Evolutionary conservation across 768 basidiomycete genomes (phyloP), one percentile per base, ranked within the genome.

Genomic region (Leccinum ochraceum): DNA sequence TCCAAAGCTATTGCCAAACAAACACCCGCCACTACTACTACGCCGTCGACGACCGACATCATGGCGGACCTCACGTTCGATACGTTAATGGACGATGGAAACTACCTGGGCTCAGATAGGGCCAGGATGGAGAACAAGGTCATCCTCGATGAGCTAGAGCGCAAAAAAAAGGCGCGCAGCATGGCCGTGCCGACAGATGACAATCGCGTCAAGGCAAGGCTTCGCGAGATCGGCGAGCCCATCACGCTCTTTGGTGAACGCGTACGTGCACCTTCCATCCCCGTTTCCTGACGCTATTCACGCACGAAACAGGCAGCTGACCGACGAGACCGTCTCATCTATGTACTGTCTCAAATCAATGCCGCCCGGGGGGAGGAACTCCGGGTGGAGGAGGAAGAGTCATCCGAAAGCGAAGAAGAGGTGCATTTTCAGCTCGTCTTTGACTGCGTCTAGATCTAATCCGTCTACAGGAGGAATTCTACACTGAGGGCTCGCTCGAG

Each of bases 131-230:
- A 92, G 74, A 93, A 94, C 78, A 87, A 90, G 69, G 89, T 89
- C 64, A 86, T 98, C 56, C 81, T 98, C 52, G 92, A 94, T 71
- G 95, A 97, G 75, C 86, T 99, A n/a, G 97, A 99, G 72, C 85
- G 95, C 65, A 97, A 96, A 83, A 97, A 97, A 81, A 90, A 94
- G 69, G 90, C 95, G 13, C 83, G 97, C 64, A 88, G 82, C 61
- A 85, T 98, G 77, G 97, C 95, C 7, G 94, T 98, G 10, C 97
- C 97, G 8, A 99, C 97, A 7, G 96, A 98, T 75, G 97, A 98
- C 75, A 90, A 86, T 69, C 88, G 90, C 65, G 97, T 99, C 69
- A 90, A 90, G 71, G 87, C 89, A 42, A 82, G 92, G 59, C 80
- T 99, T 60, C 82, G 97, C 59, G 94, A 96, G 77, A 88, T 97